phyloP scores from a whole-genome alignment of 768 basidiomycete genomes.

The Sporobolomyces roseus region DNA sequence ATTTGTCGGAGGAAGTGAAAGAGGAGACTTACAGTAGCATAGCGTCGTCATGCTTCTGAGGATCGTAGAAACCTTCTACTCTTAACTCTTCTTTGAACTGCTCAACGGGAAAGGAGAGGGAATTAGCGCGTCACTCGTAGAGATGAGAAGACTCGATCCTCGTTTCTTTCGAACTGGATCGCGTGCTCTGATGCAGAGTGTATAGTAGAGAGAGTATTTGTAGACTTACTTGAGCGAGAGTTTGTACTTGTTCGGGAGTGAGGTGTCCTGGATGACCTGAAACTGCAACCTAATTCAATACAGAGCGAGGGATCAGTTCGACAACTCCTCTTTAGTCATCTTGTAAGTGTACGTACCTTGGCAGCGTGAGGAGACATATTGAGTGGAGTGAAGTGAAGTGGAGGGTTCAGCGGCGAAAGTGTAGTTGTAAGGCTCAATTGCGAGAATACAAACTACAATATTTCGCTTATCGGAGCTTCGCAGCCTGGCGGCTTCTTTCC shows the following conservation, averaged over 20 bases:
- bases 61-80: constrained; percentile 61
- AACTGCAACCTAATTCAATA: constrained; percentile 9
- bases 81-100: constrained; percentile 63
- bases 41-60: constrained; percentile 67
- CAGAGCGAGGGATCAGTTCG: too few species aligned
- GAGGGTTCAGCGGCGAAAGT: too few species aligned
- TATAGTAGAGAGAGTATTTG: not conserved
- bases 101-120: not conserved
- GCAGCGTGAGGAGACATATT: too few species aligned
- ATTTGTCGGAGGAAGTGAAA: too few species aligned
- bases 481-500: too few species aligned
- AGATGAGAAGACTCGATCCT: too few species aligned
- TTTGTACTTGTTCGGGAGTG: constrained; percentile 36
- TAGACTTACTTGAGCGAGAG: constrained; percentile 30
- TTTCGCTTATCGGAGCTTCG: too few species aligned
- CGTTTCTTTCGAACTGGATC: not conserved
- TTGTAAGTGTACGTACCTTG: too few species aligned
- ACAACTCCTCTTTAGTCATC: too few species aligned
- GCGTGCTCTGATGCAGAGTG: not conserved
- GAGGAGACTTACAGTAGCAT: constrained; percentile 53
- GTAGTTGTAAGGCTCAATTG: too few species aligned
- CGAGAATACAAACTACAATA: too few species aligned
- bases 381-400: too few species aligned
- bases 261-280: constrained; percentile 44
- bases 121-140: not conserved